Percentiles rank a stretch among this genome's conserved stretches.
Conservation (phyloP, 441 rosid species). For the Croton setiger region DNA sequence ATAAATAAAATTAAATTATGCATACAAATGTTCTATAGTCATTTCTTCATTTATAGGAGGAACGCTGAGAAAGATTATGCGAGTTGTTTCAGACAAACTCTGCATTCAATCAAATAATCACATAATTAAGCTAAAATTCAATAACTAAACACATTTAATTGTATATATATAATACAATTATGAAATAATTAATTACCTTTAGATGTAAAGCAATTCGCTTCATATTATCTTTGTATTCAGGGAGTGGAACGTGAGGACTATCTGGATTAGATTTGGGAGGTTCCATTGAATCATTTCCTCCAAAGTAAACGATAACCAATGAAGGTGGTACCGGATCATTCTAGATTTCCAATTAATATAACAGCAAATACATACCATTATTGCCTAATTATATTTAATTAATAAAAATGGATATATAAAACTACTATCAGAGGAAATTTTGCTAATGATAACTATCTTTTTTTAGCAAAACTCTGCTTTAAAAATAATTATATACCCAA, state of each 20-base stretch:
- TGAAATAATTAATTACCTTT: too few relatives aligned
- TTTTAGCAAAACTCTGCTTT: too few relatives aligned
- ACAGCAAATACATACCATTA: not conserved
- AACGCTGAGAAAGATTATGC: constrained; percentile 56
- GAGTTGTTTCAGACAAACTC: constrained; percentile 70
- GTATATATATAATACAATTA: too few relatives aligned
- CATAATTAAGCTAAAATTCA: not conserved
- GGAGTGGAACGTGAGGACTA: too few relatives aligned
- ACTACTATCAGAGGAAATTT: too few relatives aligned
- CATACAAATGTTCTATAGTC: constrained; percentile 25
- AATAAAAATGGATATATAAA: too few relatives aligned
- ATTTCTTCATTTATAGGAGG: constrained; percentile 71
- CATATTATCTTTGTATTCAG: too few relatives aligned
- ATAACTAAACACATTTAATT: too few relatives aligned
- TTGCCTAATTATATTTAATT: not conserved
- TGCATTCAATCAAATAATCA: constrained; percentile 23
- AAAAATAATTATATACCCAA: not conserved
- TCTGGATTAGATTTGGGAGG: too few relatives aligned
- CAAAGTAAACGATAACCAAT: constrained; percentile 76
- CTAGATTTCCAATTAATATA: constrained; percentile 23
- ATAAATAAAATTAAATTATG: too few relatives aligned
- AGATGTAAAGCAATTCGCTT: too few relatives aligned
- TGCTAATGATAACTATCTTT: too few relatives aligned
- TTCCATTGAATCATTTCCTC: constrained; percentile 70
- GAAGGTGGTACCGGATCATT: constrained; percentile 60